Base-by-base conservation (phyloP, 345 rosid genomes). In the Psidium guajava region DNA sequence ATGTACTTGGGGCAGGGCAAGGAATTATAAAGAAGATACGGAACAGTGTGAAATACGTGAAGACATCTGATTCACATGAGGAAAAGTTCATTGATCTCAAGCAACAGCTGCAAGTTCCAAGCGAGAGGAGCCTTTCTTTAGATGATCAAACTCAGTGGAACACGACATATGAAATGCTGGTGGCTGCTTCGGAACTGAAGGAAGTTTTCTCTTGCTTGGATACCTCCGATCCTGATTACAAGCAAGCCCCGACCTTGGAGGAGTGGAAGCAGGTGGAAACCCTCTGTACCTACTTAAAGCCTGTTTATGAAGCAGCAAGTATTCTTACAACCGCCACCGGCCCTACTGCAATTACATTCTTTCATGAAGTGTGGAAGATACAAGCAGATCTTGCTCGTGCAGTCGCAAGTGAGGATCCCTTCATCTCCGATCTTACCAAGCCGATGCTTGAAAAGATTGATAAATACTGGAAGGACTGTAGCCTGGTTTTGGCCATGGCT, bases 141-240 rank as follows among this genome's bases (percentile, higher is more conserved):
- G 98, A 95, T 84, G 91, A 97, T 77, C 92, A 90, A 88, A 91
- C 90, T 85, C 92, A 90, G 54, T 97, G 99, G 99, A 92, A 93
- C 91, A 93, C 96, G 6, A 95, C 98, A 5, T 95, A 93, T 88
- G 92, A 92, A 83, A 95, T 97, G 98, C 91, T 97, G 69, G 91
- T 94, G 27, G 96, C 95, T 88, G 98, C 98, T 82, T 94, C 91
- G 2, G 98, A 95, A 86, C 86, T 94, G 57, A 97, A 92, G 91
- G 96, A 95, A 93, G 98, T 95, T 50, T 97, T 97, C 91, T 88
- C 93, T 82, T 97, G 98, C 91, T 88, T 97, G 89, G 97, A 95
- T 82, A 89, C 98, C 81, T 93, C 93, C 69, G 99, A 94, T 88
- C 96, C 96, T 2, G 93, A 94, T 86, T 97, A 92, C 92, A 94